Evolutionary conservation across 2,329 filamentous ascomycete genomes (phyloP), one percentile per base, ranked within the genome.

Genomic region (Alternaria dauci): DNA sequence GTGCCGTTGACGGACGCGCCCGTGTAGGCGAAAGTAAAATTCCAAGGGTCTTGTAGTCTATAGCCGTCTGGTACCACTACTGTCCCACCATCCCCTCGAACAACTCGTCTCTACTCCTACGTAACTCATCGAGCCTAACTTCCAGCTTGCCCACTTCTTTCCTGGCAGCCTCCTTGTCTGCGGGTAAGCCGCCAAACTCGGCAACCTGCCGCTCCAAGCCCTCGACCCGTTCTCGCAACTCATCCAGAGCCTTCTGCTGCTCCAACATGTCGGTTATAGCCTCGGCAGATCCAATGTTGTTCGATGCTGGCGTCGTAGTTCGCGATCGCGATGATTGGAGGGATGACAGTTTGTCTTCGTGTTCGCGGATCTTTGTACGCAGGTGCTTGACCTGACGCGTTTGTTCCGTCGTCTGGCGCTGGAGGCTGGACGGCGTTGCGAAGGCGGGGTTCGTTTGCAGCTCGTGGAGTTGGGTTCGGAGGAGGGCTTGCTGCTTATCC

Each of bases 1-100:
- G 91, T 94, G 59, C 90, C 90, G 4, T 79, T 94, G 78, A 92
- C 90, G 5, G 89, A 93, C 80, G 85, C 89, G 23, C 89, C 89
- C 16, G 43, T 18, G 23, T 63, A 63, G 48, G 9, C 9, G 18
- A 20, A 39, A 11, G 38, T 34, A 59, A 36, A 28, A 44, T 30
- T 26, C 46, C 12, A 50, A 50, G 20, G 46, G 46, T 25, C 36
- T 30, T 8, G 46, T 38, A 50, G 46, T 50, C 30, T 50, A 50
- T 36, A 50, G 46, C 46, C 46, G 32, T 50, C 20, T 50, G 52
- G 36, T 47, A 52, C 30, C 39, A 47, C 54, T 59, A 67, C 57
- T 48, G 47, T 43, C 88, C 87, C 2, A 92, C 87, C 47, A 95
- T 75, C 2, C 84, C 86, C 73, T 94, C 92, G 74, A 96, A 96